These are phyloP conservation scores for Hordeum pubiflorum DNA, from an alignment of 202 grass and related monocot genomes.

Conservation along the genomic window DNA sequence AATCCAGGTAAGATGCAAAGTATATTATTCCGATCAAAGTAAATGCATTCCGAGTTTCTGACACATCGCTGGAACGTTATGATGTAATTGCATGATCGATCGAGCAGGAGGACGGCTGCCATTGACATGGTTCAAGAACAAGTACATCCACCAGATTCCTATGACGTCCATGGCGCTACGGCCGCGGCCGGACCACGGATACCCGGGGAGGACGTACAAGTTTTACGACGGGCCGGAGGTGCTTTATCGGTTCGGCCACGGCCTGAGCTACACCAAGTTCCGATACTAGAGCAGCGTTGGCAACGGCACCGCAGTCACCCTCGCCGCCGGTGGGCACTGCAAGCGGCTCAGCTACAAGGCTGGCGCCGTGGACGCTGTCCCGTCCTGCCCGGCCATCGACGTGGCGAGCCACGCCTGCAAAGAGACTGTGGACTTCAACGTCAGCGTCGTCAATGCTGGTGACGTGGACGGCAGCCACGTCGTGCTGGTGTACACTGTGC, in stretches of 20 bases:
- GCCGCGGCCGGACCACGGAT: constrained; percentile 26
- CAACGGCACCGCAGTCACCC: not conserved
- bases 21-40: not conserved
- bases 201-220: constrained; percentile 19
- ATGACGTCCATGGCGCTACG: constrained; percentile 59
- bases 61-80: not conserved
- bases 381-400: constrained; percentile 21
- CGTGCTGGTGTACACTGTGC: constrained; percentile 46
- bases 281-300: not conserved
- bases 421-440: constrained; percentile 34
- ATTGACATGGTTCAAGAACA: constrained; percentile 18
- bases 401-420: constrained; percentile 13
- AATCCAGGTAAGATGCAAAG: constrained; percentile 36
- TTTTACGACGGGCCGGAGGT: not conserved
- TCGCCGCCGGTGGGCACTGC: not conserved
- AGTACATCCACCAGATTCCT: constrained; percentile 36
- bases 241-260: constrained; percentile 54
- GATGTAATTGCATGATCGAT: not conserved
- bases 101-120: constrained; percentile 24
- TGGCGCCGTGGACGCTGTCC: not conserved
- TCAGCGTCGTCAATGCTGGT: constrained; percentile 42
- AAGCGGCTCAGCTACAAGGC: constrained; percentile 30
- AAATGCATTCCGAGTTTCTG: not conserved
- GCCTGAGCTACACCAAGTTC: constrained; percentile 33
- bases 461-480: constrained; percentile 15